phyloP scores from a whole-genome alignment of 306 rosid species.

The Alnus rubra region DNA sequence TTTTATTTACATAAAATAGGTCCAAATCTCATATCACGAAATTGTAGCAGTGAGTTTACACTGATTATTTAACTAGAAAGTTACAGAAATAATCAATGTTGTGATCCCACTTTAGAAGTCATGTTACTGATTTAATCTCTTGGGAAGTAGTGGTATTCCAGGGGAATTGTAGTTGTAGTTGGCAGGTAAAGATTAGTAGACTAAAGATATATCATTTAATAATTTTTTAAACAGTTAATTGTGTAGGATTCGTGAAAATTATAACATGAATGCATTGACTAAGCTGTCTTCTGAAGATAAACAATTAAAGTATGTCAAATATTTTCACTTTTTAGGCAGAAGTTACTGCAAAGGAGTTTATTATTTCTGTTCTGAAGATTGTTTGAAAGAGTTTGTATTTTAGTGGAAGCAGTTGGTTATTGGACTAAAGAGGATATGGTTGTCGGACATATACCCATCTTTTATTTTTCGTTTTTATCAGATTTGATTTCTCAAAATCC shows the following conservation, averaged over 20 bases:
- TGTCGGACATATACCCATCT: not conserved
- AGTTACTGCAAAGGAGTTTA: not conserved
- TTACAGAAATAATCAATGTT: not conserved
- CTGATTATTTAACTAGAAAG: not conserved
- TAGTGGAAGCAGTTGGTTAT: not conserved
- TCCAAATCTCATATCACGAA: not conserved
- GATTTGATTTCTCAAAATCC: too few relatives aligned
- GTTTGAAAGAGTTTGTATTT: not conserved
- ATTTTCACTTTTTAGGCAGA: not conserved
- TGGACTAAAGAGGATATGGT: not conserved
- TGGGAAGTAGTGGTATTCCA: not conserved
- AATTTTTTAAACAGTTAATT: not conserved
- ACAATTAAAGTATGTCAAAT: not conserved
- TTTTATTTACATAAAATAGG: not conserved
- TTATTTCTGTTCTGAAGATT: not conserved
- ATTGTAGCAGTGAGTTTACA: not conserved
- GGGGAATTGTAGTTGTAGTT: not conserved
- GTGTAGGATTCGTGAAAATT: not conserved
- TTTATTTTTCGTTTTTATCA: too few relatives aligned
- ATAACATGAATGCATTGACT: not conserved
- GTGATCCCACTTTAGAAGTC: not conserved
- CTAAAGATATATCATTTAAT: not conserved
- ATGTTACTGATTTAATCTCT: not conserved
- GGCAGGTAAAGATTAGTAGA: not conserved
- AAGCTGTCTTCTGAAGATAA: not conserved